These are phyloP conservation scores for Suillus bovinus DNA, from an alignment of 768 basidiomycete species.

Conservation along the genomic window DNA sequence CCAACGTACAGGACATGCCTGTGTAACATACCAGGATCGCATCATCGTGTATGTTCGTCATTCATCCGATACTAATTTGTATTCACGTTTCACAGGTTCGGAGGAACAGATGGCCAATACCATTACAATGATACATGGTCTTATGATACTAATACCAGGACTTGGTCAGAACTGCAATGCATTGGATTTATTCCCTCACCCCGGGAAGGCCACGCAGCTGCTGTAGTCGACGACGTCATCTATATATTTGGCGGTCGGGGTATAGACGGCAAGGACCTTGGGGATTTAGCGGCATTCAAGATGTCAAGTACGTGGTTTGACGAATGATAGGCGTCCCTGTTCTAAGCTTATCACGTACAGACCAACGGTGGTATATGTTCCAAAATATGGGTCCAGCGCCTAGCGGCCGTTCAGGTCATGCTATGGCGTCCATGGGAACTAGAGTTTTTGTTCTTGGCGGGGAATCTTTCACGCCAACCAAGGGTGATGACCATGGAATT, in stretches of 20 bases:
- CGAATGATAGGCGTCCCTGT: conserved; percentile 5
- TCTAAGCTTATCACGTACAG: conserved; percentile 42
- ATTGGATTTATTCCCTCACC: conserved; percentile 97
- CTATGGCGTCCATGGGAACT: conserved; percentile 93
- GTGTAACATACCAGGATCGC: conserved; percentile 78
- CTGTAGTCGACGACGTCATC: conserved; percentile 95
- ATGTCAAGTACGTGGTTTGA: conserved; percentile 75
- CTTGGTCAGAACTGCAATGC: conserved; percentile 91
- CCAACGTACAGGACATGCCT: conserved; percentile 89
- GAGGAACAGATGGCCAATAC: conserved; percentile 97
- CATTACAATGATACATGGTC: conserved; percentile 99
- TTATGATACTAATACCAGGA: conserved; percentile 77
- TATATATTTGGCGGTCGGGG: conserved; percentile 98
- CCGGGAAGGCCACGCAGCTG: conserved; percentile 94
- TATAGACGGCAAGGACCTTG: conserved; percentile 94
- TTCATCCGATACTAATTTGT: conserved; percentile 16
- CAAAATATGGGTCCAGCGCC: conserved; percentile 99
- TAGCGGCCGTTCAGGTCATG: conserved; percentile 89
- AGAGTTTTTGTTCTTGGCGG: conserved; percentile 94
- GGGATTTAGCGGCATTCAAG: conserved; percentile 95
- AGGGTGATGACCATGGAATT: conserved; percentile 74
- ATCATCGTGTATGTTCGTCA: conserved; percentile 70
- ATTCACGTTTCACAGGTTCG: conserved; percentile 64
- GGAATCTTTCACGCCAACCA: conserved; percentile 76
- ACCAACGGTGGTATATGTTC: conserved; percentile 99